Percentiles rank a stretch among this genome's conserved stretches.
Evolutionary conservation across 352 stramenopile species (phyloP).

Genomic region (Pythium folliculosum): DNA sequence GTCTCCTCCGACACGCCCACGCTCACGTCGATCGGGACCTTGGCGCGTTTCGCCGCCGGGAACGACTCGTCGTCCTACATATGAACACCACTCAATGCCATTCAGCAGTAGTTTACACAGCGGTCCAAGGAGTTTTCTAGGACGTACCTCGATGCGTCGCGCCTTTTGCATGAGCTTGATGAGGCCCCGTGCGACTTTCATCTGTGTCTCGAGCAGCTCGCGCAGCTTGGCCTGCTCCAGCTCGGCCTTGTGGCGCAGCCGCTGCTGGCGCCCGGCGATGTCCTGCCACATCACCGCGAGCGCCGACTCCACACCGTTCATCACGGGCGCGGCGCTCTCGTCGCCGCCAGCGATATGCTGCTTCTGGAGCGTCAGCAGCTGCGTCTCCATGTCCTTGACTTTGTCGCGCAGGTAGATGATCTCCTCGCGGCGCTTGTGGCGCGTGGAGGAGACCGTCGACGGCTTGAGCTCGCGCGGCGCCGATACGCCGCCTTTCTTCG

Average conservation of each 20-base stretch:
- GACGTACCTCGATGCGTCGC: slow-evolving; percentile 17
- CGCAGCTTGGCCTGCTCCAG: slow-evolving; percentile 31
- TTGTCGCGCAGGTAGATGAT: slow-evolving; percentile 22
- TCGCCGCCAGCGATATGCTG: too few relatives aligned
- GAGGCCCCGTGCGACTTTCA: slow-evolving; percentile 32
- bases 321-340: background rate
- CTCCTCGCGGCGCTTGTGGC: slow-evolving; percentile 26
- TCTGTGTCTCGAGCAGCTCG: slow-evolving; percentile 30
- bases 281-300: slow-evolving; percentile 24
- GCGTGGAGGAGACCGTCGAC: slow-evolving; percentile 15
- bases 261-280: slow-evolving; percentile 20
- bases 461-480: slow-evolving; percentile 4
- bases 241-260: slow-evolving; percentile 23
- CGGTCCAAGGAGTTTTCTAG: too few relatives aligned
- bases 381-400: slow-evolving; percentile 22
- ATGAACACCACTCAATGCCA: too few relatives aligned
- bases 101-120: too few relatives aligned
- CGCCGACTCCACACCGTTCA: slow-evolving; percentile 10
- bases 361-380: slow-evolving; percentile 1
- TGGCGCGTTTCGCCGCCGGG: background rate
- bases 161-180: slow-evolving; percentile 29
- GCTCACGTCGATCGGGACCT: background rate
- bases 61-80: too few relatives aligned
- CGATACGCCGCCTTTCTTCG: too few relatives aligned
- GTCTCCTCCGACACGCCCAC: slow-evolving; percentile 7